Percentiles rank a stretch among this genome's conserved stretches.
These are phyloP conservation scores for Paracamarosporium sp. DNA, from an alignment of 2,329 filamentous ascomycete genomes.

Conservation along the genomic window DNA sequence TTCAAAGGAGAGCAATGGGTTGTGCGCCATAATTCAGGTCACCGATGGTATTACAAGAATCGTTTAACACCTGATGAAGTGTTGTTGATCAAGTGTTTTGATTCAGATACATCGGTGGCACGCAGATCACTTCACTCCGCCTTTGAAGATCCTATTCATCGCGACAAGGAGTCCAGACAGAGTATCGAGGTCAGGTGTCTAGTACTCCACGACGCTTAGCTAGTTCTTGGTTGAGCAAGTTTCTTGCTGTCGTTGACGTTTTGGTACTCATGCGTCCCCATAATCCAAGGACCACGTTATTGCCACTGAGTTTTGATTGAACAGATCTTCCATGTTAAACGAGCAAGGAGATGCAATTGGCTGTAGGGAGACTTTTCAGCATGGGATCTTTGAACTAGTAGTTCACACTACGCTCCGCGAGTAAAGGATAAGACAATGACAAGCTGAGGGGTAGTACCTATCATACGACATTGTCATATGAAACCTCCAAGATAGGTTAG, in stretches of 20 bases:
- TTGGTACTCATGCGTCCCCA: no score
- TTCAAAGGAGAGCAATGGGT: slow-evolving; percentile 30
- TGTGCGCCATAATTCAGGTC: slow-evolving; percentile 24
- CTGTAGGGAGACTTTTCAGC: no score
- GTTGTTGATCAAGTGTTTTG: slow-evolving; percentile 35
- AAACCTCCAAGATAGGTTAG: slow-evolving; percentile 13
- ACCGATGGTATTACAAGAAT: slow-evolving; percentile 31
- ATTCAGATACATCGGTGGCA: slow-evolving; percentile 24
- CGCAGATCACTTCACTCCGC: slow-evolving; percentile 30
- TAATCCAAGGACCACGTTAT: no score
- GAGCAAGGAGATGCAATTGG: no score
- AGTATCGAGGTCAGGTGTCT: slow-evolving; percentile 35
- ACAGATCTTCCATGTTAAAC: no score
- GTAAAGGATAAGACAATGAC: slow-evolving; percentile 7
- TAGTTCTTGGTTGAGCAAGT: slow-evolving; percentile 7
- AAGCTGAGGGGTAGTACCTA: slow-evolving; percentile 2
- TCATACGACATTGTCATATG: slow-evolving; percentile 9
- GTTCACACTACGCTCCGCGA: no score
- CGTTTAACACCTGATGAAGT: slow-evolving; percentile 28
- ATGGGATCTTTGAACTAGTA: no score
- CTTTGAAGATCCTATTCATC: slow-evolving; percentile 26
- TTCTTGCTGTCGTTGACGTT: neutral
- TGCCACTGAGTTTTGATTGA: no score
- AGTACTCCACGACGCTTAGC: slow-evolving; percentile 24
- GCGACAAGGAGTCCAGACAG: slow-evolving; percentile 21